phyloP scores from a whole-genome alignment of 2,329 filamentous ascomycete species.

The Fusarium luffae region DNA sequence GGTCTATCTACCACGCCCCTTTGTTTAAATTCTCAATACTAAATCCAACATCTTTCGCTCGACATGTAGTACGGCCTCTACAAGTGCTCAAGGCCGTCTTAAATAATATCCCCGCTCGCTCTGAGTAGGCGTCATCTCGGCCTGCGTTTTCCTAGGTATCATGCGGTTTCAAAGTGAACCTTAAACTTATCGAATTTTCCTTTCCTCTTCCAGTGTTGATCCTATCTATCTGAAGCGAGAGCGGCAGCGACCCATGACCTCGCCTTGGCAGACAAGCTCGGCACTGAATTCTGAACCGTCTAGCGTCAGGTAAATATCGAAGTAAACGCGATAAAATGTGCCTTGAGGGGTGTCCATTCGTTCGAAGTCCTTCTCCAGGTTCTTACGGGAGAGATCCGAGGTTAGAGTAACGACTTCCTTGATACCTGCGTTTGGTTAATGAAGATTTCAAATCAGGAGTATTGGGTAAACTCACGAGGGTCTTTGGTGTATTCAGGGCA shows the following conservation, averaged over 20 bases:
- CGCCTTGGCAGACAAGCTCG: slow-evolving; percentile 97
- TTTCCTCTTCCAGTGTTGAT: slow-evolving; percentile 17
- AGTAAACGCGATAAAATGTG: slow-evolving; percentile 88
- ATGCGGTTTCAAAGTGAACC: slow-evolving; percentile 43
- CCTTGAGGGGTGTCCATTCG: slow-evolving; percentile 99
- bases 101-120: slow-evolving; percentile 17
- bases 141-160: slow-evolving; percentile 44
- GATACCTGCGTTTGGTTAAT: slow-evolving; percentile 74
- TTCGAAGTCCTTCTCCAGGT: slow-evolving; percentile 99
- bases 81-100: slow-evolving; percentile 21
- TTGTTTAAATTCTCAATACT: slow-evolving; percentile 35
- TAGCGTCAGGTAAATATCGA: slow-evolving; percentile 88
- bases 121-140: slow-evolving; percentile 15
- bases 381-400: slow-evolving; percentile 96
- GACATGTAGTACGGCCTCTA: slow-evolving; percentile 27
- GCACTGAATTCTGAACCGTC: slow-evolving; percentile 98
- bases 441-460: background rate
- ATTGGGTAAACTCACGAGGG: slow-evolving; percentile 79
- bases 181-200: slow-evolving; percentile 41
- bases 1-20: slow-evolving; percentile 24
- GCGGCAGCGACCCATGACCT: slow-evolving; percentile 97
- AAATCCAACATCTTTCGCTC: slow-evolving; percentile 41
- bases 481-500: slow-evolving; percentile 99
- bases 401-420: slow-evolving; percentile 99
- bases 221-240: slow-evolving; percentile 78